A percentile compares a stretch with the other conserved stretches of the same genome.
Evolutionary conservation across 352 stramenopile species (phyloP).

Genomic region (Globisporangium splendens): DNA sequence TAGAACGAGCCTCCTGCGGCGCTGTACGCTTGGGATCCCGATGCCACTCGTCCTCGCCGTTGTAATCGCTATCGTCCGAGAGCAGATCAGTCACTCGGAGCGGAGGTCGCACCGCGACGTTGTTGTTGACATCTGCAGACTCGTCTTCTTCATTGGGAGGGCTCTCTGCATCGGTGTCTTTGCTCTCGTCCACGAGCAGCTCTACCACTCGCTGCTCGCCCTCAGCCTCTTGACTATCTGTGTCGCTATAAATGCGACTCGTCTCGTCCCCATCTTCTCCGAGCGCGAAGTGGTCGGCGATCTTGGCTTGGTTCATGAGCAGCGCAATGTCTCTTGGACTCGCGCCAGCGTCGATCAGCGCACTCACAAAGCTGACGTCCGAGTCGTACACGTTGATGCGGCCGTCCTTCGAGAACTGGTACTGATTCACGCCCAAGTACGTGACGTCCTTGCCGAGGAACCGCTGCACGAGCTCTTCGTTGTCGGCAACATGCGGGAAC

Average conservation of each 20-base stretch:
- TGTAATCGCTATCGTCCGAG: not conserved
- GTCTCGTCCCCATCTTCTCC: constrained; percentile 3
- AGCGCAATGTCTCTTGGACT: constrained; percentile 37
- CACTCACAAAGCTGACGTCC: constrained; percentile 55
- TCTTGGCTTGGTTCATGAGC: constrained; percentile 48
- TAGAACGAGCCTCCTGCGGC: not conserved
- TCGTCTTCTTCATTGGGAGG: too few species aligned
- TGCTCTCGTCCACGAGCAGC: not conserved
- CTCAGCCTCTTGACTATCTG: not conserved
- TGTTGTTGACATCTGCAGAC: too few species aligned
- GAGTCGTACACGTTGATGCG: constrained; percentile 54
- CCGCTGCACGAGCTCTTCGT: constrained; percentile 39
- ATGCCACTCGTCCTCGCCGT: not conserved
- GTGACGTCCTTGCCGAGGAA: constrained; percentile 45
- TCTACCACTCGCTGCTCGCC: not conserved
- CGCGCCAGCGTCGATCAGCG: constrained; percentile 32
- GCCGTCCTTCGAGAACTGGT: constrained; percentile 41
- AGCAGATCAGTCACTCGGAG: constrained; percentile 5
- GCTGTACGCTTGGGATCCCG: not conserved
- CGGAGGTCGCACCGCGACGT: not conserved
- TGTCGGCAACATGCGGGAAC: constrained; percentile 54
- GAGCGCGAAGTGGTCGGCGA: constrained; percentile 16
- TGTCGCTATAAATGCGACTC: not conserved
- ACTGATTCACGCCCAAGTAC: constrained; percentile 47
- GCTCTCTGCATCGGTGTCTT: too few species aligned